These are phyloP conservation scores for Metschnikowia baotianmanensis DNA, from an alignment of 805 yeast genomes.

Conservation along the genomic window DNA sequence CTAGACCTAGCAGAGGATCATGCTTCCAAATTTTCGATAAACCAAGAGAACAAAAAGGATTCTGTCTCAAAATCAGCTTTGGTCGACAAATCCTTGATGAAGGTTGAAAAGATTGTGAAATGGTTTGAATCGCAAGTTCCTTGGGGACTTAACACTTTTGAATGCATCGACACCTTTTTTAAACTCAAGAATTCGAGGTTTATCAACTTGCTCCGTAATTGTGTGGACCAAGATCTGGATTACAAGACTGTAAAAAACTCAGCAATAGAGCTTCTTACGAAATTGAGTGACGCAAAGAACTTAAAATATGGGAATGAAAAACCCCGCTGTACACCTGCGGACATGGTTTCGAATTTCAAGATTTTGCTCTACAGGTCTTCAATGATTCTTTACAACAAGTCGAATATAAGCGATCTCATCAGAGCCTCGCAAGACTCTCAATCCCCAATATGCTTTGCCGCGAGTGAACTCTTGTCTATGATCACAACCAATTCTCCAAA, in stretches of 20 bases:
- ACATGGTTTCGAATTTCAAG: conserved; percentile 52
- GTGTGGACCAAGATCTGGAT: conserved; percentile 56
- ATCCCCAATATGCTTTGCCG: conserved; percentile 28
- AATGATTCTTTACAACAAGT: conserved; percentile 58
- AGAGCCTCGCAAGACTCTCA: conserved; percentile 38
- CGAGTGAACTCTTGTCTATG: conserved; percentile 56
- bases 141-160: conserved; percentile 44
- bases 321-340: conserved; percentile 40
- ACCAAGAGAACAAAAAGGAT: conserved; percentile 25
- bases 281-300: conserved; percentile 52
- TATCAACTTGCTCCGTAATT: conserved; percentile 52
- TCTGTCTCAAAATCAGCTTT: conserved; percentile 8
- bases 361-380: conserved; percentile 62
- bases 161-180: conserved; percentile 51
- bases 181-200: conserved; percentile 58
- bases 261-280: conserved; percentile 58
- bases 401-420: conserved; percentile 58
- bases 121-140: conserved; percentile 66
- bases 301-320: conserved; percentile 35
- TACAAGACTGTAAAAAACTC: conserved; percentile 59
- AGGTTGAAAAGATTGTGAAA: conserved; percentile 51
- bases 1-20: conserved; percentile 49
- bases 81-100: conserved; percentile 21
- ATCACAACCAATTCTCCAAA: conserved; percentile 62
- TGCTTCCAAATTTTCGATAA: conserved; percentile 11